Conservation (phyloP, 306 rosid genomes). For the Casuarina equisetifolia region DNA sequence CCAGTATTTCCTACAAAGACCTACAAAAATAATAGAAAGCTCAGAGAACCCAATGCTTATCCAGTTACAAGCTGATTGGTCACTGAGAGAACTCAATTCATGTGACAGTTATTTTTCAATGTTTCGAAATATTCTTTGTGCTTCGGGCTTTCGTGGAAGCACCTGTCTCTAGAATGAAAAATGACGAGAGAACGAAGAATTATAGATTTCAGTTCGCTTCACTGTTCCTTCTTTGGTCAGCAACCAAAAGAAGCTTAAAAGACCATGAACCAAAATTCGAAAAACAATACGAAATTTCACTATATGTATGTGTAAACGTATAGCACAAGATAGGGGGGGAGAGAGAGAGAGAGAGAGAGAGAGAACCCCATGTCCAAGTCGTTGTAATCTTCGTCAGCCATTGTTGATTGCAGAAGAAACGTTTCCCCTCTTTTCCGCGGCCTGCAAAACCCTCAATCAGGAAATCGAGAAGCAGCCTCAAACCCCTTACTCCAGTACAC, state of each 20-base stretch:
- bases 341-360: conserved; percentile 9
- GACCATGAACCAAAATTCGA: not conserved
- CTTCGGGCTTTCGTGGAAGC: not conserved
- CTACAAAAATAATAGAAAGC: not conserved
- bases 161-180: not conserved
- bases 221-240: not conserved
- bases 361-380: conserved; percentile 43
- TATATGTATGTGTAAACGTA: too few species aligned
- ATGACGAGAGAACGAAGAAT: not conserved
- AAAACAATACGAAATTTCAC: not conserved
- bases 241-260: not conserved
- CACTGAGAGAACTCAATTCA: not conserved
- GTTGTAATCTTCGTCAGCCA: conserved; percentile 51
- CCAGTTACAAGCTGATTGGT: not conserved
- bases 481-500: too few species aligned
- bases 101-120: not conserved
- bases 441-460: too few species aligned
- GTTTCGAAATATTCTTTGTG: not conserved
- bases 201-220: not conserved
- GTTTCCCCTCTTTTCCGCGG: not conserved
- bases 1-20: not conserved
- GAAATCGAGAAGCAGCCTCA: too few species aligned
- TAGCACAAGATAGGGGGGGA: not conserved
- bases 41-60: not conserved
- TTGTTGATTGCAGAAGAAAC: conserved; percentile 4